Conservation (phyloP, 1,284 basidiomycete species). For the Tilletia indica region DNA sequence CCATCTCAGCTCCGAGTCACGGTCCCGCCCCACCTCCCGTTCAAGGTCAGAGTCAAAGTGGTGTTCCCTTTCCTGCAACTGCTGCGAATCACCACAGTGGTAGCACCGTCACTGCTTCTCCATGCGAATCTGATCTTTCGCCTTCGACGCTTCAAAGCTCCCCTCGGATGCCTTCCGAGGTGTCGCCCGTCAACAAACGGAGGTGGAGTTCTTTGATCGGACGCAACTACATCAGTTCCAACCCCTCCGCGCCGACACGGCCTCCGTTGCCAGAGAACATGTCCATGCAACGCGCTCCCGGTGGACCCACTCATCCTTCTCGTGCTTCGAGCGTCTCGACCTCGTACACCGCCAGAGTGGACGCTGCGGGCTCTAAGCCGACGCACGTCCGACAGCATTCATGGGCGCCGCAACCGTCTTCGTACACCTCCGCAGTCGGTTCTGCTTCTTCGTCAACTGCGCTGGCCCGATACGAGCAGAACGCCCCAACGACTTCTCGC, state of each 20-base stretch:
- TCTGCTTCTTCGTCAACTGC: too few species aligned
- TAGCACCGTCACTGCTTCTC: not conserved
- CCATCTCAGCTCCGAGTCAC: conserved; percentile 12
- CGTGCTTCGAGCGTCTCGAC: conserved; percentile 7
- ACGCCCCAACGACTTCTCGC: too few species aligned
- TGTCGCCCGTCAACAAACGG: not conserved
- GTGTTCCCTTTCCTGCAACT: not conserved
- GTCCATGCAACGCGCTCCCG: not conserved
- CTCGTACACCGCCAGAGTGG: not conserved
- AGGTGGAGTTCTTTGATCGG: conserved; percentile 11
- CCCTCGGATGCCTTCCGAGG: not conserved
- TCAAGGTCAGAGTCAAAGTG: too few species aligned
- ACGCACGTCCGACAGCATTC: conserved; percentile 14
- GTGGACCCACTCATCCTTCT: not conserved
- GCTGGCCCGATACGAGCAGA: too few species aligned
- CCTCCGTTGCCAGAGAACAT: conserved; percentile 1
- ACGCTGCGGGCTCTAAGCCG: not conserved
- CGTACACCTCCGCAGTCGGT: too few species aligned
- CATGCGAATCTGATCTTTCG: not conserved
- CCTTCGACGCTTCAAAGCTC: too few species aligned
- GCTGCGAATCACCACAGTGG: not conserved
- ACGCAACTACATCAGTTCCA: not conserved
- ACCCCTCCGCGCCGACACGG: not conserved
- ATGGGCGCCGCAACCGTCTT: not conserved
- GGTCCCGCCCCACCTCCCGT: too few species aligned